Evolutionary conservation across 139 green algal species (phyloP).

Genomic region (Microglena sp.): DNA sequence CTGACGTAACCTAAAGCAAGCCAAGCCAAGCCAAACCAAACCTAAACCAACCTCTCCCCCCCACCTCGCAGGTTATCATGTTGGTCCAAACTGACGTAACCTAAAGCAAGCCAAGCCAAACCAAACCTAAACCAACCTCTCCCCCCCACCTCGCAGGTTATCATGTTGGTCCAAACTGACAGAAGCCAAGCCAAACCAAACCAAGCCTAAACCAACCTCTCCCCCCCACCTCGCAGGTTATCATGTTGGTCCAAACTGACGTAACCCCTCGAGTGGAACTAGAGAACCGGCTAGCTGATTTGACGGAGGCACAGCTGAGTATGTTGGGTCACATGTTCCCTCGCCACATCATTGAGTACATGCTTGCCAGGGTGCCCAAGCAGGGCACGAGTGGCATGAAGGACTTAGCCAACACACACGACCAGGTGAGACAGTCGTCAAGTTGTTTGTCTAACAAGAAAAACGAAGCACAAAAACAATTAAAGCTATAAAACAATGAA

Average conservation of each 20-base stretch:
- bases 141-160: slow-evolving; percentile 26
- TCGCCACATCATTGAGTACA: slow-evolving; percentile 44
- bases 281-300: slow-evolving; percentile 35
- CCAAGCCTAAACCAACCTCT: too few species aligned
- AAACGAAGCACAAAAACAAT: too few species aligned
- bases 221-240: slow-evolving; percentile 23
- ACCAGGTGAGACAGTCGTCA: slow-evolving; percentile 18
- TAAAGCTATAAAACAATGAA: too few species aligned
- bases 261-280: slow-evolving; percentile 38
- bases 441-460: too few species aligned
- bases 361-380: slow-evolving; percentile 19
- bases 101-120: too few species aligned
- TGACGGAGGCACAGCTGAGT: slow-evolving; percentile 37
- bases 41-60: too few species aligned
- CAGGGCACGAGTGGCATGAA: slow-evolving; percentile 22
- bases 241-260: slow-evolving; percentile 37
- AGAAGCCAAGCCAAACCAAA: too few species aligned
- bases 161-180: slow-evolving; percentile 37
- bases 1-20: slow-evolving; percentile 27
- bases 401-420: slow-evolving; percentile 34
- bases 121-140: too few species aligned
- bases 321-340: slow-evolving; percentile 43
- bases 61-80: too few species aligned
- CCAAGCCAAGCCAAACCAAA: too few species aligned
- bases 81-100: too few species aligned